A percentile compares a stretch with the other conserved stretches of the same genome.
These are phyloP conservation scores for Aspergillaceae sp. DNA, from an alignment of 2,329 filamentous ascomycete species.

Conservation along the genomic window DNA sequence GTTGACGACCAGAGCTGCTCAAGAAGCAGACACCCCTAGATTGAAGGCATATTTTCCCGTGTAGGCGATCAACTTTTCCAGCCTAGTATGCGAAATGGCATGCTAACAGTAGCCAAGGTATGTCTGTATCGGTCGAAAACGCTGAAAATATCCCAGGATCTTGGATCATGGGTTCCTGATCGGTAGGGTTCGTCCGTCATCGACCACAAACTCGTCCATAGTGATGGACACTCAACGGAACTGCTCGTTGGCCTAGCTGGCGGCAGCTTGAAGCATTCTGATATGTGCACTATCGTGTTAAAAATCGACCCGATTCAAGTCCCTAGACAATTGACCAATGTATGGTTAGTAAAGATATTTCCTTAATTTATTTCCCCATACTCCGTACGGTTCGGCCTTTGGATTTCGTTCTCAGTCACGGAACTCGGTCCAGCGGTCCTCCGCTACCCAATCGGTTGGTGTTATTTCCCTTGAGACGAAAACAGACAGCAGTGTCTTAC, in stretches of 20 bases:
- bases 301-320: too few relatives aligned
- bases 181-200: neutral
- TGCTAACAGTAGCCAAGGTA: constrained; percentile 26
- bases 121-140: constrained; percentile 36
- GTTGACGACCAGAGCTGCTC: constrained; percentile 29
- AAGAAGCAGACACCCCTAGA: constrained; percentile 28
- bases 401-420: neutral
- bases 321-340: too few relatives aligned
- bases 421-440: neutral
- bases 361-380: too few relatives aligned
- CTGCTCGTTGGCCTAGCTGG: too few relatives aligned
- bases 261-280: too few relatives aligned
- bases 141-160: constrained; percentile 7
- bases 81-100: neutral
- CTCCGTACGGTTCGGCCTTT: too few relatives aligned
- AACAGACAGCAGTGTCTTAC: neutral
- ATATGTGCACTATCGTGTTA: too few relatives aligned
- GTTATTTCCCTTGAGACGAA: neutral
- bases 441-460: neutral
- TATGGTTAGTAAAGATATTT: too few relatives aligned
- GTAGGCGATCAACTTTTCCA: constrained; percentile 20
- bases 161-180: neutral
- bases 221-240: too few relatives aligned
- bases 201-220: neutral
- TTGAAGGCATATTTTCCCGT: constrained; percentile 40